A percentile compares a stretch with the other conserved stretches of the same genome.
These are phyloP conservation scores for Voacanga thouarsii DNA, from an alignment of 257 asterid genomes.

Conservation along the genomic window DNA sequence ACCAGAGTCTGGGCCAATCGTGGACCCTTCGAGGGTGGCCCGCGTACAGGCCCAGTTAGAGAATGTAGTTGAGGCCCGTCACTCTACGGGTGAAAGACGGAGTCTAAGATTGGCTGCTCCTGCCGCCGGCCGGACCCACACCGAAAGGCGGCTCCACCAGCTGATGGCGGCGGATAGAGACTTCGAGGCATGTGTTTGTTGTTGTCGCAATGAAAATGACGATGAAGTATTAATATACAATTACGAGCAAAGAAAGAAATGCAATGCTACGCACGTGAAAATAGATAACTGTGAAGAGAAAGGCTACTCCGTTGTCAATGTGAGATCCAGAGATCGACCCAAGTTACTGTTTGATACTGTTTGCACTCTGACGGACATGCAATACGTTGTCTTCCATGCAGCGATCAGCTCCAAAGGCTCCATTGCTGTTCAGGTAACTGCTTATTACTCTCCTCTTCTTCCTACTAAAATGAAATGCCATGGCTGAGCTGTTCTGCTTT, in stretches of 20 bases:
- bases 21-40: constrained; percentile 53
- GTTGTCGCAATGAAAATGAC: constrained; percentile 31
- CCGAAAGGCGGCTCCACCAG: constrained; percentile 97
- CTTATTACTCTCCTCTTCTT: background rate
- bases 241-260: constrained; percentile 25
- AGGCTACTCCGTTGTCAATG: constrained; percentile 57
- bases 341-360: constrained; percentile 77
- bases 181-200: constrained; percentile 58
- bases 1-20: constrained; percentile 30
- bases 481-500: background rate
- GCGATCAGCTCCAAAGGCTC: constrained; percentile 67
- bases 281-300: constrained; percentile 50
- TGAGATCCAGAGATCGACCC: constrained; percentile 68
- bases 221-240: background rate
- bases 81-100: constrained; percentile 46
- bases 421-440: constrained; percentile 65
- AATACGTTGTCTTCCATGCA: constrained; percentile 71
- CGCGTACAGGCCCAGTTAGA: constrained; percentile 68
- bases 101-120: constrained; percentile 60
- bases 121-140: constrained; percentile 49
- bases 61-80: constrained; percentile 79
- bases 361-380: constrained; percentile 68
- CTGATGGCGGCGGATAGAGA: constrained; percentile 75
- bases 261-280: constrained; percentile 55
- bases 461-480: background rate